Conservation (phyloP, 257 asterid species). For the Dorcoceras hygrometricum region DNA sequence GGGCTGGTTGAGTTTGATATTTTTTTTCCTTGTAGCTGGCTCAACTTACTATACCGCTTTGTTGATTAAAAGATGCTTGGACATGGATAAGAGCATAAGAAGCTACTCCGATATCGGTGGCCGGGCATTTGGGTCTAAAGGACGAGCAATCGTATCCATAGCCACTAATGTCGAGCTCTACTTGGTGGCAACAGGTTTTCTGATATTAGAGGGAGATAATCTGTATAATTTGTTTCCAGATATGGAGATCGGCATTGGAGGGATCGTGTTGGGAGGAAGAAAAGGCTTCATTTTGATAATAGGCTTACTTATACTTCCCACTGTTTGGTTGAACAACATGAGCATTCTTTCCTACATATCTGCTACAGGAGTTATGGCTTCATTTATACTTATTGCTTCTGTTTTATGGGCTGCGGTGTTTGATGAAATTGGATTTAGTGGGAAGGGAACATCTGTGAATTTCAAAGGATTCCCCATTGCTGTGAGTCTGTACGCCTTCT, state of each 20-base stretch:
- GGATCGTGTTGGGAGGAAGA: slow-evolving; percentile 46
- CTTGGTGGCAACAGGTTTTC: slow-evolving; percentile 83
- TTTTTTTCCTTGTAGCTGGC: slow-evolving; percentile 58
- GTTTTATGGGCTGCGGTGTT: slow-evolving; percentile 60
- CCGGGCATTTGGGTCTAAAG: slow-evolving; percentile 65
- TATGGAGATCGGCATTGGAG: slow-evolving; percentile 30
- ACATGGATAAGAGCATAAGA: slow-evolving; percentile 54
- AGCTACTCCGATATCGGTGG: slow-evolving; percentile 79
- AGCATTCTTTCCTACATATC: slow-evolving; percentile 74
- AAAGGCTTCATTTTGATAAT: slow-evolving; percentile 50
- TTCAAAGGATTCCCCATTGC: slow-evolving; percentile 66
- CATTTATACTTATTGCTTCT: slow-evolving; percentile 58
- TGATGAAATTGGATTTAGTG: slow-evolving; percentile 60
- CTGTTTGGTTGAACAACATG: slow-evolving; percentile 70
- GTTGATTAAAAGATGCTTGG: slow-evolving; percentile 78
- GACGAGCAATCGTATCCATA: slow-evolving; percentile 54
- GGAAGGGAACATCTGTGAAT: slow-evolving; percentile 40
- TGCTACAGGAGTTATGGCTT: slow-evolving; percentile 75
- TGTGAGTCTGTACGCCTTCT: slow-evolving; percentile 72
- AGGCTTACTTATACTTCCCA: slow-evolving; percentile 61
- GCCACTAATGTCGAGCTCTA: slow-evolving; percentile 69
- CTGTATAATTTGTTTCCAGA: slow-evolving; percentile 48
- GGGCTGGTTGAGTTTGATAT: slow-evolving; percentile 76
- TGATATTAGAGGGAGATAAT: slow-evolving; percentile 86
- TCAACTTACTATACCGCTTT: slow-evolving; percentile 63